Conservation (phyloP, 441 rosid genomes). For the Pelargonium myrrhifolium region DNA sequence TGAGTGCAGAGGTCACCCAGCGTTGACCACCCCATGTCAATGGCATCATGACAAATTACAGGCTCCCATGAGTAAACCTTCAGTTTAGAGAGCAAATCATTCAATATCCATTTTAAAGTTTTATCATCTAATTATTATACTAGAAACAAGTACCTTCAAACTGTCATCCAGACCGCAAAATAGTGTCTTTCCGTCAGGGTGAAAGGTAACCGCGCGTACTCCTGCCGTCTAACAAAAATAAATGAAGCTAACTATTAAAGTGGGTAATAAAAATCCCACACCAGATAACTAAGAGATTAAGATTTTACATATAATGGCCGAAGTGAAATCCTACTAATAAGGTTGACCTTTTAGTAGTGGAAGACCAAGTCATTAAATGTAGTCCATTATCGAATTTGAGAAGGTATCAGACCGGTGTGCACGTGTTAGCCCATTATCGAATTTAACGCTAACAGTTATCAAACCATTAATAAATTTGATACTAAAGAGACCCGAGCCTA, state of each 20-base stretch:
- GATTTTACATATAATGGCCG: too few species aligned
- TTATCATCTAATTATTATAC: conserved; percentile 11
- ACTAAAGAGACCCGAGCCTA: too few species aligned
- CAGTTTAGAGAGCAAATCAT: conserved; percentile 20
- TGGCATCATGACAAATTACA: conserved; percentile 64
- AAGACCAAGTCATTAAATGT: too few species aligned
- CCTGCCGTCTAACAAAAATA: conserved; percentile 53
- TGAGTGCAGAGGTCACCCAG: conserved; percentile 83
- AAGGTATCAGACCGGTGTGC: too few species aligned
- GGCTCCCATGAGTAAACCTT: conserved; percentile 99
- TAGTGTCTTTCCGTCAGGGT: conserved; percentile 85
- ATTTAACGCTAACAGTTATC: too few species aligned
- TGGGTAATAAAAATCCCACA: too few species aligned
- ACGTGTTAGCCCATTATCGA: too few species aligned
- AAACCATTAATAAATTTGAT: not conserved
- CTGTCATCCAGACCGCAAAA: conserved; percentile 84
- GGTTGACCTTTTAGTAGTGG: too few species aligned
- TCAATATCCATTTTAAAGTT: conserved; percentile 13
- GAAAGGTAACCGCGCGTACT: conserved; percentile 61
- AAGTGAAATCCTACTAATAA: too few species aligned
- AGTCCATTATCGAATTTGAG: too few species aligned
- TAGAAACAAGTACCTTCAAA: conserved; percentile 59
- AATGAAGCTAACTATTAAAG: not conserved
- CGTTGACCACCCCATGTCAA: conserved; percentile 86
- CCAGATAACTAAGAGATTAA: too few species aligned